Conservation (phyloP, 2,329 filamentous ascomycete species). For the Talaromyces sp. region DNA sequence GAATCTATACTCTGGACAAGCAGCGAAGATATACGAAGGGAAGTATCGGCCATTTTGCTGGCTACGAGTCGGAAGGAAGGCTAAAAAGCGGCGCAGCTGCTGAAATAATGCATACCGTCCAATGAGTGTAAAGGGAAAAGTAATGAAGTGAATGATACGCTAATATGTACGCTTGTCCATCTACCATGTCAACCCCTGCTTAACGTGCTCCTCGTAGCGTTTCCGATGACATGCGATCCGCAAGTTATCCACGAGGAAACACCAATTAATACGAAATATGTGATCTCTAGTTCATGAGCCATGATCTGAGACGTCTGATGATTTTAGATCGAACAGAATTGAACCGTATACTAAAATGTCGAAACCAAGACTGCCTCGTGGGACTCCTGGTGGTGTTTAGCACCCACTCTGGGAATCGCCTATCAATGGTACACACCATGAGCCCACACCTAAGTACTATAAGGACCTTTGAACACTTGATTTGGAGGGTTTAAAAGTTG, state of each 20-base stretch:
- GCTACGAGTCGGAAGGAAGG: not conserved
- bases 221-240: not conserved
- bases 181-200: not conserved
- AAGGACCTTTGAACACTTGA: not conserved
- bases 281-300: not conserved
- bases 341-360: not conserved
- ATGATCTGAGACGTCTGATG: not conserved
- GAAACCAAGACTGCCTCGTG: not conserved
- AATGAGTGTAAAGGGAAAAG: not conserved
- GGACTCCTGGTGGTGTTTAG: not conserved
- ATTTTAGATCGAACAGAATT: not conserved
- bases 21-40: not conserved
- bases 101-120: not conserved
- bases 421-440: not conserved
- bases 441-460: not conserved
- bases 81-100: slow-evolving; percentile 4
- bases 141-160: not conserved
- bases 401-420: not conserved
- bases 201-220: not conserved
- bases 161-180: not conserved
- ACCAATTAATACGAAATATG: not conserved
- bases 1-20: not conserved
- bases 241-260: not conserved
- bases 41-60: not conserved
- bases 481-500: not conserved